Conservation (phyloP, 1,284 basidiomycete species). For the Amylostereum areolatum region DNA sequence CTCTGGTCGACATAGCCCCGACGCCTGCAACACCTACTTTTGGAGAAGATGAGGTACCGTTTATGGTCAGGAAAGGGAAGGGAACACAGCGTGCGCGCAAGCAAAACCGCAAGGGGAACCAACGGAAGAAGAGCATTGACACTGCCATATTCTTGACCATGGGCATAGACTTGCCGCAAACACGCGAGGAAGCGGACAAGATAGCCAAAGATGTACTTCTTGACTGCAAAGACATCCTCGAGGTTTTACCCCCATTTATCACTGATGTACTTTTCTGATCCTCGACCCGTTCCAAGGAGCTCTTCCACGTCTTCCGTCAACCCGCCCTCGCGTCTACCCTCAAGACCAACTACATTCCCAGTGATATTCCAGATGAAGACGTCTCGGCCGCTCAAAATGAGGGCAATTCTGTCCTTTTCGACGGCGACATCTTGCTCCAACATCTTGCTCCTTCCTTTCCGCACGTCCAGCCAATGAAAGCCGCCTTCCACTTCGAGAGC, state of each 20-base stretch:
- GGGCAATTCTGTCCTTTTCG: not conserved
- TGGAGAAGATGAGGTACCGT: not conserved
- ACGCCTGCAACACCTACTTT: no score
- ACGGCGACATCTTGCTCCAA: conserved; percentile 14
- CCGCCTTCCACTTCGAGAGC: conserved; percentile 43
- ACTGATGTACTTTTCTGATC: not conserved
- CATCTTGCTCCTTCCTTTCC: conserved; percentile 24
- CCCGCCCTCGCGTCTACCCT: conserved; percentile 10
- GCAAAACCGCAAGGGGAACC: conserved; percentile 1
- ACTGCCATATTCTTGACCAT: conserved; percentile 20
- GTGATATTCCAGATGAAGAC: not conserved
- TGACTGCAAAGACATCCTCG: conserved; percentile 21
- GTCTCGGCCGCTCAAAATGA: conserved; percentile 4
- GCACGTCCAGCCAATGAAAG: conserved; percentile 42
- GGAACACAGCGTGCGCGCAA: conserved; percentile 10
- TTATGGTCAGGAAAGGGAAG: conserved; percentile 2
- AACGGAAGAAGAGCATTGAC: conserved; percentile 15
- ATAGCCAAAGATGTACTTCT: conserved; percentile 16
- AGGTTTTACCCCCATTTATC: conserved; percentile 16
- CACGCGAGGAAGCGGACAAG: conserved; percentile 15
- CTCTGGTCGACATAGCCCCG: no score
- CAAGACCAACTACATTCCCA: conserved; percentile 15
- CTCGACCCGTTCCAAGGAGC: conserved; percentile 13
- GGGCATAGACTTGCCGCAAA: conserved; percentile 19
- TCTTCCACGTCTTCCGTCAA: conserved; percentile 15